Percentiles rank a stretch among this genome's conserved stretches.
phyloP scores from a whole-genome alignment of 2,329 filamentous ascomycete species.

The Delphinella strobiligena region DNA sequence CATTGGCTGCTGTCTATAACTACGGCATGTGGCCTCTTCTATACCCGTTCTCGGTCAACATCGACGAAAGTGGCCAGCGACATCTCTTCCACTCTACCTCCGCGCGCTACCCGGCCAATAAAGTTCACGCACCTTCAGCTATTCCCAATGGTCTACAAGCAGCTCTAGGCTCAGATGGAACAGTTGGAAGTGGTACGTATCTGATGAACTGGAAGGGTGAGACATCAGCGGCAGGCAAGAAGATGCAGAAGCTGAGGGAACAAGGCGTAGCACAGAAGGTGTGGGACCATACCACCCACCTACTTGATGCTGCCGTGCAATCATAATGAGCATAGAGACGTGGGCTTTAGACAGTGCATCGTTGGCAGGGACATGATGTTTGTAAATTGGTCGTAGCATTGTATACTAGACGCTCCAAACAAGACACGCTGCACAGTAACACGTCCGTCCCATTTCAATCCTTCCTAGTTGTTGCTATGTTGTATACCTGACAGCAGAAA shows the following conservation, averaged over 20 bases:
- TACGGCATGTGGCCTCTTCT: slow-evolving; percentile 9
- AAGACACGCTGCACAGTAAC: too few relatives aligned
- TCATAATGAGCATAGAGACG: slow-evolving; percentile 1
- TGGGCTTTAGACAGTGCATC: background rate
- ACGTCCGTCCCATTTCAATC: too few relatives aligned
- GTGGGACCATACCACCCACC: slow-evolving; percentile 9
- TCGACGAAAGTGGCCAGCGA: slow-evolving; percentile 13
- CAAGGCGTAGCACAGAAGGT: slow-evolving; percentile 7
- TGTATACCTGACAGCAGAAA: too few relatives aligned
- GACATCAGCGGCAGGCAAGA: too few relatives aligned
- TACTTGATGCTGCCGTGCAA: slow-evolving; percentile 2
- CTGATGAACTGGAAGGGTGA: slow-evolving; percentile 9
- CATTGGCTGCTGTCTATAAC: slow-evolving; percentile 6
- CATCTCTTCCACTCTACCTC: slow-evolving; percentile 9
- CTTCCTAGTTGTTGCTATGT: too few relatives aligned
- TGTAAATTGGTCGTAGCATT: too few relatives aligned
- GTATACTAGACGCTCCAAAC: too few relatives aligned
- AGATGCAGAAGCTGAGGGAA: slow-evolving; percentile 4
- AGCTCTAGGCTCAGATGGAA: slow-evolving; percentile 5
- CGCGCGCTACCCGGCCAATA: slow-evolving; percentile 5
- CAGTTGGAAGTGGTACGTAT: slow-evolving; percentile 11
- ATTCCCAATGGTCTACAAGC: background rate
- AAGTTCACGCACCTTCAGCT: background rate
- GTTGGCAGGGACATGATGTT: too few relatives aligned
- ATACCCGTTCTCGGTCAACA: slow-evolving; percentile 5